Base-by-base conservation (phyloP, 495 filamentous ascomycete species). In the Aspergillus cavernicola region DNA sequence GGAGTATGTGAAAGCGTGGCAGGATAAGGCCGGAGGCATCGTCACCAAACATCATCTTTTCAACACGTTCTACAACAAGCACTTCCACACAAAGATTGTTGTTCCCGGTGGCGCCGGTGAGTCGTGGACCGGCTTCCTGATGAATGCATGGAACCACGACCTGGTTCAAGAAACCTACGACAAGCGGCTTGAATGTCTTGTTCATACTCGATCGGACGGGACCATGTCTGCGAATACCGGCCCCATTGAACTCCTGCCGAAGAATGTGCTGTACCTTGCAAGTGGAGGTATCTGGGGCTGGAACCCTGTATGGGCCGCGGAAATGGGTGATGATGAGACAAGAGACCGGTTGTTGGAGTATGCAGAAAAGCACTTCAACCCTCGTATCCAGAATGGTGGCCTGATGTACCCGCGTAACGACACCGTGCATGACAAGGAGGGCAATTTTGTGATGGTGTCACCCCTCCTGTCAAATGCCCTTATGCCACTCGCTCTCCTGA, bases 121-220 rank as follows among this genome's bases (percentile, higher is more conserved):
- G 18, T 33, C 46, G 10, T 50, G 46, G 46, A 18, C 20, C 6
- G 46, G 33, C 3, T 24, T 39, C 12, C 7, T 50, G 19, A 50
- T 50, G 46, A 38, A 50, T 20, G 46, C 46, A 1, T 50, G 46
- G 46, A 50, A 50, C 24, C 33, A 39, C 46, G 36, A 50, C 7
- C n/a, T 50, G 6, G 46, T 50, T 0, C 33, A 50, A 11, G 20
- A 28, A 11, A 16, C 15, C 46, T 50, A 50, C 22, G 33, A 50
- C 5, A 15, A 37, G 2, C 46, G 46, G 2, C 4, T 39, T 9
- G 20, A 39, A 7, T 10, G 6, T 2, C 22, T 28, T 13, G 1
- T 50, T 1, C 7, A 16, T 22, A 3, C 33, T 1, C 10, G 26
- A 24, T 13, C 15, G 1, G 46, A 50, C 24, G 46, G 46, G 2